Evolutionary conservation across 2,329 filamentous ascomycete genomes (phyloP), one percentile per base, ranked within the genome.

Genomic region (Scopulariopsis brevicaulis): DNA sequence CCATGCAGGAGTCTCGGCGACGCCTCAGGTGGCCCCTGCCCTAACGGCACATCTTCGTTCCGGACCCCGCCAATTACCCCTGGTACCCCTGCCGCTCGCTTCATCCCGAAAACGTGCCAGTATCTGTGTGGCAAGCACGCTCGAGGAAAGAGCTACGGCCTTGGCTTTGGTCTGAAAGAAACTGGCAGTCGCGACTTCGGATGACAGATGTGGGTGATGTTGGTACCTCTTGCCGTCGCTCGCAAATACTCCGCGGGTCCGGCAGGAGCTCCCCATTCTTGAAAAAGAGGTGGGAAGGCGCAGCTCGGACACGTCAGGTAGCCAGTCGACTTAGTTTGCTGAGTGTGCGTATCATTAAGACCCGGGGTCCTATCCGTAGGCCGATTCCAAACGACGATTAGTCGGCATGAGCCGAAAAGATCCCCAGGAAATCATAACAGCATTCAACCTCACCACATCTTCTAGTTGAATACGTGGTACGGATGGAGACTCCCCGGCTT

Each of bases 1-100:
- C 40, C 34, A 24, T 50, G 40, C 34, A 46, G 18, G 40, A 48
- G 54, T 18, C 37, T 48, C 40, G 48, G 40, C 54, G 28, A 56
- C n/a, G 54, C 54, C 43, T 56, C 54, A 56, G 54, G 46, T 24
- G 22, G 46, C 46, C 35, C 25, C 54, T 51, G 25, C 54, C 40
- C 34, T 25, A 35, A n/a, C 46, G 43, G 40, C 43, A 50, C 32
- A 14, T 22, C n/a, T 14, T 20, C 32, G 6, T 35, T 40, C 34
- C 28, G 22, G 53, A 20, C 53, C 52, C 34, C 34, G 52, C 28
- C 25, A 32, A 37, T 12, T 55, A 25, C 53, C 53, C 53, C 53
- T 55, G n/a, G 32, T 55, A 37, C 53, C 53, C 34, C 34, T 40
- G 37, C 54, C 43, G 18, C 35, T 55, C 54, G 54, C 35, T 55